These are phyloP conservation scores for Chytriomyces sp. DNA, from an alignment of 192 early-diverging fungal genomes.

Conservation along the genomic window DNA sequence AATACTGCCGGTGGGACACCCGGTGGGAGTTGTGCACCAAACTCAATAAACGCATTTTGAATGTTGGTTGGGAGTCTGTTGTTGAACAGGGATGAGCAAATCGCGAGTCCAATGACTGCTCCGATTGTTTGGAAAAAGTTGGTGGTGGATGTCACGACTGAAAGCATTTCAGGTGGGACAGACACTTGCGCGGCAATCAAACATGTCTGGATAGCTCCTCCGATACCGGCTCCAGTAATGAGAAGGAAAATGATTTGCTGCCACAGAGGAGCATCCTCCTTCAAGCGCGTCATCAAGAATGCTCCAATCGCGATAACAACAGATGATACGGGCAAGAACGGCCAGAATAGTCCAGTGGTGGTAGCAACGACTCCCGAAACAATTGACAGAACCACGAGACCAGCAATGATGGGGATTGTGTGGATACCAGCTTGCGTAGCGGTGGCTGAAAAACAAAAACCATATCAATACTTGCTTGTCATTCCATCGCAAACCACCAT, in stretches of 20 bases:
- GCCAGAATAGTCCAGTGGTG: conserved; percentile 62
- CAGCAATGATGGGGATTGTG: conserved; percentile 69
- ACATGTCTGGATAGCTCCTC: conserved; percentile 70
- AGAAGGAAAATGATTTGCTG: conserved; percentile 69
- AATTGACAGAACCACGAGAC: conserved; percentile 64
- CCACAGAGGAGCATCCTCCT: conserved; percentile 52
- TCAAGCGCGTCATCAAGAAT: conserved; percentile 67
- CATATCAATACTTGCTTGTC: not conserved
- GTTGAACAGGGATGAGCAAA: conserved; percentile 66
- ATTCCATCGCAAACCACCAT: not conserved
- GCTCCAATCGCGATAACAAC: conserved; percentile 45
- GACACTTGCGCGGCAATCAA: conserved; percentile 73
- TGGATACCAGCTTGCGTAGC: conserved; percentile 75
- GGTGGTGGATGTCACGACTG: conserved; percentile 64
- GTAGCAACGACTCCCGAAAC: conserved; percentile 62
- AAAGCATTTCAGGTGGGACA: conserved; percentile 67
- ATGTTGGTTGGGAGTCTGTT: conserved; percentile 49
- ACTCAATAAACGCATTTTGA: not conserved
- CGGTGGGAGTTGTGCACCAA: not conserved
- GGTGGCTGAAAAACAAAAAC: conserved; percentile 39
- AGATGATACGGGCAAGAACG: conserved; percentile 64
- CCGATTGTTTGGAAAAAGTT: conserved; percentile 62
- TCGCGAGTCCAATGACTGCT: conserved; percentile 64
- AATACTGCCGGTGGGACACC: not conserved
- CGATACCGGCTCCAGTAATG: conserved; percentile 71